Evolutionary conservation across 495 filamentous ascomycete genomes (phyloP).

Genomic region (Penicillium verhagenii): DNA sequence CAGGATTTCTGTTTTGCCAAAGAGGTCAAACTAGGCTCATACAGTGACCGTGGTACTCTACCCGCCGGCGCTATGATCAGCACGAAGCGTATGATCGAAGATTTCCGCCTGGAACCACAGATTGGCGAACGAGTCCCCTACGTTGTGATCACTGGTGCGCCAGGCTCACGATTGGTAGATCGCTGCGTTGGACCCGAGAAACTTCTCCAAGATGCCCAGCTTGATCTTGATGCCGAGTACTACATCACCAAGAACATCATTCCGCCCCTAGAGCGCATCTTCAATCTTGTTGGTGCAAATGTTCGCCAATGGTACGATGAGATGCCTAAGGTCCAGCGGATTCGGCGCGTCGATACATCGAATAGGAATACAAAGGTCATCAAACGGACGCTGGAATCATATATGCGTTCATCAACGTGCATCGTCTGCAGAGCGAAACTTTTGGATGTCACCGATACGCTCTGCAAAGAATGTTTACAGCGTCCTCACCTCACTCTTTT

Average conservation of each 20-base stretch:
- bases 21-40: constrained; percentile 88
- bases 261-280: constrained; percentile 91
- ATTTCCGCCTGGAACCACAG: constrained; percentile 85
- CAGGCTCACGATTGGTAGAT: constrained; percentile 82
- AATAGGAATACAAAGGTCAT: not conserved
- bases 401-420: constrained; percentile 78
- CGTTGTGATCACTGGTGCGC: constrained; percentile 84
- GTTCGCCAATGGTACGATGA: constrained; percentile 92
- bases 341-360: constrained; percentile 55
- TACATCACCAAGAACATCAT: constrained; percentile 96
- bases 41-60: constrained; percentile 73
- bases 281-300: constrained; percentile 94
- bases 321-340: constrained; percentile 86
- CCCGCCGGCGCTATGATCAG: constrained; percentile 89
- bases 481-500: constrained; percentile 58
- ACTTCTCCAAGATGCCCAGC: constrained; percentile 69
- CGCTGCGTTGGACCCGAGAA: constrained; percentile 85
- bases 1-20: constrained; percentile 95
- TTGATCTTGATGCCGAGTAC: constrained; percentile 93
- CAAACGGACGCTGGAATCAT: constrained; percentile 65
- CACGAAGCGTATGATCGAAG: constrained; percentile 78
- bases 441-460: constrained; percentile 41
- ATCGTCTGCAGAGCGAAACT: constrained; percentile 72
- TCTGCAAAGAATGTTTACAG: constrained; percentile 65
- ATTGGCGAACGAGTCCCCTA: constrained; percentile 95